Evolutionary conservation across 139 green algal species (phyloP), one percentile per base, ranked within the genome.

Genomic region (Picochlorum sp.): DNA sequence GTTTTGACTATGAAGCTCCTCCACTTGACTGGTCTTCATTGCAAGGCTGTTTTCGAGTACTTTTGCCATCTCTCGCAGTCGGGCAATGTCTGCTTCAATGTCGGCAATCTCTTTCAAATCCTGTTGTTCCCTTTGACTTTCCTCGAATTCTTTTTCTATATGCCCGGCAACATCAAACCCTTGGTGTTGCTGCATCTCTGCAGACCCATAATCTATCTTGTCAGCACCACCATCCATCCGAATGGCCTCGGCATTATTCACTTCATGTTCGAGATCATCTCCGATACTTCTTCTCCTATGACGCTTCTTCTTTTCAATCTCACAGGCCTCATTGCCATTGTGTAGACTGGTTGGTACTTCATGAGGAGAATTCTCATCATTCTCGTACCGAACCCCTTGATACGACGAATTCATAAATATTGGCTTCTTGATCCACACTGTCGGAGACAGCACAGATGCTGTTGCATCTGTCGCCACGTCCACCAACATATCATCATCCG

Each of bases 271-370:
- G n/a, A n/a, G n/a, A n/a, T n/a, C n/a, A n/a, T n/a, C n/a, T n/a
- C n/a, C n/a, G n/a, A n/a, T 45, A 58, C 50, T 22, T 58, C 50
- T 22, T 58, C 50, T 25, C 43, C 50, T 40, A 12, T 18, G 50
- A 40, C 50, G 10, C 47, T 55, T 31, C 47, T 31, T 12, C 47
- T 31, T 33, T 9, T 33, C n/a, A n/a, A n/a, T n/a, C n/a, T n/a
- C n/a, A n/a, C n/a, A n/a, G n/a, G n/a, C n/a, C n/a, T n/a, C n/a
- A n/a, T n/a, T n/a, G n/a, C n/a, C n/a, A n/a, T n/a, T n/a, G n/a
- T n/a, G n/a, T n/a, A n/a, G n/a, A n/a, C n/a, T n/a, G n/a, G n/a
- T n/a, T n/a, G n/a, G n/a, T n/a, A n/a, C n/a, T n/a, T n/a, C n/a
- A n/a, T n/a, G n/a, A n/a, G n/a, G n/a, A n/a, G n/a, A n/a, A n/a